Evolutionary conservation across 2,329 filamentous ascomycete species (phyloP).

Genomic region (Colletotrichum neosansevieriae): DNA sequence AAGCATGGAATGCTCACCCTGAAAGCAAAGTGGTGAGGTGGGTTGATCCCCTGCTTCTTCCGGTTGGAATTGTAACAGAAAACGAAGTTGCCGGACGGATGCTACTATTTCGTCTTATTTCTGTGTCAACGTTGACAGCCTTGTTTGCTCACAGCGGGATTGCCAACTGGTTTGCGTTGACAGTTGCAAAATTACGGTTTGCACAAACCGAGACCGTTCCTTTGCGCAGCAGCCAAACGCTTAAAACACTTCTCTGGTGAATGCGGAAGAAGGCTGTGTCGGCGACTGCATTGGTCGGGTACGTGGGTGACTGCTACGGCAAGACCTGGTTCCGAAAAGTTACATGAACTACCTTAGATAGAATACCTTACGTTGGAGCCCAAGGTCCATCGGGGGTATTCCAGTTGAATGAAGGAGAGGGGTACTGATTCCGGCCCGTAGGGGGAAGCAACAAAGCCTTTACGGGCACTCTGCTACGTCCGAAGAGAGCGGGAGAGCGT

Average conservation of each 20-base stretch:
- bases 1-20: slow-evolving; percentile 6
- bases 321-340: too few relatives aligned
- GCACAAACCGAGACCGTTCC: too few relatives aligned
- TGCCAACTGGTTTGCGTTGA: too few relatives aligned
- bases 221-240: too few relatives aligned
- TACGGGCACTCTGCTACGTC: background rate
- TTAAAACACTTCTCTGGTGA: too few relatives aligned
- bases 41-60: slow-evolving; percentile 23
- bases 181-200: too few relatives aligned
- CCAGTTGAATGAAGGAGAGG: background rate
- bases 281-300: too few relatives aligned
- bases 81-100: background rate
- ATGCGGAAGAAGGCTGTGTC: too few relatives aligned
- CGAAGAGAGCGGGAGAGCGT: background rate
- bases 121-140: too few relatives aligned
- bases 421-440: background rate
- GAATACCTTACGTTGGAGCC: background rate
- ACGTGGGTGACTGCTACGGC: background rate
- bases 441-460: background rate
- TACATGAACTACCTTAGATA: background rate
- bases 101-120: background rate
- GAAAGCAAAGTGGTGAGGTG: slow-evolving; percentile 28
- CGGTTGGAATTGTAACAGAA: background rate
- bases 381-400: background rate
- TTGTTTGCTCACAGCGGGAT: too few relatives aligned